These are phyloP conservation scores for Climacium dendroides DNA, from an alignment of 225 moss, liverwort and hornwort species.

Conservation along the genomic window DNA sequence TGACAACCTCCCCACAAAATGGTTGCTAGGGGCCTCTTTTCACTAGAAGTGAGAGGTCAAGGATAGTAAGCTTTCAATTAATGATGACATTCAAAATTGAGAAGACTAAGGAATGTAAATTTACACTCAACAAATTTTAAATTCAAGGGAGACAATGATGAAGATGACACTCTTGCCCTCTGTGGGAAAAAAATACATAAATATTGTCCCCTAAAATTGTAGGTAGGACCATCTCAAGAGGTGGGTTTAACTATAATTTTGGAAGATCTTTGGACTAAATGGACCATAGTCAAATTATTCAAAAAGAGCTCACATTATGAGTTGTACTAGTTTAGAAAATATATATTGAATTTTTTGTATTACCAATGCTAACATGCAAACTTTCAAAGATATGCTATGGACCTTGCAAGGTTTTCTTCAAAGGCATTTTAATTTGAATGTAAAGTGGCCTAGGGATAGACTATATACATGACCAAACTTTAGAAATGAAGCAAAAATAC, in stretches of 20 bases:
- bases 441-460: too few species aligned
- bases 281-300: too few species aligned
- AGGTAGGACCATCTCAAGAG: not conserved
- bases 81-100: not conserved
- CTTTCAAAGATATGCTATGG: too few species aligned
- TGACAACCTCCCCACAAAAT: not conserved
- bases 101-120: not conserved
- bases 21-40: too few species aligned
- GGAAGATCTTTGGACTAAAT: not conserved
- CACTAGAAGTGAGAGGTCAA: not conserved
- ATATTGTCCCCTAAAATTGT: not conserved
- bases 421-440: not conserved
- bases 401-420: too few species aligned
- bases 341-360: too few species aligned
- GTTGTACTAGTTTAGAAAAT: too few species aligned
- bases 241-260: not conserved
- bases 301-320: too few species aligned
- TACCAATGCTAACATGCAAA: too few species aligned
- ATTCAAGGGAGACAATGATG: not conserved
- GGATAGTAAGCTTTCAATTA: not conserved
- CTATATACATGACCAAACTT: not conserved
- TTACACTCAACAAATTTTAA: not conserved
- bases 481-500: accelerated
- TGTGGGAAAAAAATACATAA: accelerated
- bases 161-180: not conserved